Evolutionary conservation across 305 asterid species (phyloP).

Genomic region (Solanum hybrid): DNA sequence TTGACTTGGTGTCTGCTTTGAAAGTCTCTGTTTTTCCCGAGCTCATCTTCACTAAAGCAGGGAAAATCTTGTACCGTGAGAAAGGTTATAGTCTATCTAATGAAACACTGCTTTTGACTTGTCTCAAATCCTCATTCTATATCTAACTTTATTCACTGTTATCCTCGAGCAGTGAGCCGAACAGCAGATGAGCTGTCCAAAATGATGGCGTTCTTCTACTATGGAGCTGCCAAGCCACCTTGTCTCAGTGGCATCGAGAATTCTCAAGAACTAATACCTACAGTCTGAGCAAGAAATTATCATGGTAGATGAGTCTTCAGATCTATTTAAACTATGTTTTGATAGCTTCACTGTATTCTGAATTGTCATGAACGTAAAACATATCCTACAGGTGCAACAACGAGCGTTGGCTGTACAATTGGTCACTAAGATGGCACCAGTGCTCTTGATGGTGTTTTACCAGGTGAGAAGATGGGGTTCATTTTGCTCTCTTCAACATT

Average conservation of each 20-base stretch:
- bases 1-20: conserved; percentile 68
- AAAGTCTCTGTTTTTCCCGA: conserved; percentile 68
- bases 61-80: conserved; percentile 79
- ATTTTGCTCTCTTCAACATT: neutral
- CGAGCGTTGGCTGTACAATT: neutral
- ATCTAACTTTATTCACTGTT: neutral
- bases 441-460: neutral
- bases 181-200: conserved; percentile 81
- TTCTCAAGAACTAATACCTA: conserved; percentile 55
- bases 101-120: neutral
- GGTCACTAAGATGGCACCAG: neutral
- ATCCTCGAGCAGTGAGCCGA: conserved; percentile 39
- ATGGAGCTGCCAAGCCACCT: conserved; percentile 87
- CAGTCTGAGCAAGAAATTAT: conserved; percentile 21
- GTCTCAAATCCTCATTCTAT: neutral
- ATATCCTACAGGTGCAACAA: neutral
- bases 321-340: neutral
- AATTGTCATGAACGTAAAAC: neutral
- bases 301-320: neutral
- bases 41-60: conserved; percentile 82
- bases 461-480: neutral
- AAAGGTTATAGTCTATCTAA: conserved; percentile 34
- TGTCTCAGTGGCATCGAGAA: conserved; percentile 32
- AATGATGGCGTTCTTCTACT: conserved; percentile 88
- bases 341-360: neutral